Conservation (phyloP, 176 grass and related monocot genomes). For the Poa annua region DNA sequence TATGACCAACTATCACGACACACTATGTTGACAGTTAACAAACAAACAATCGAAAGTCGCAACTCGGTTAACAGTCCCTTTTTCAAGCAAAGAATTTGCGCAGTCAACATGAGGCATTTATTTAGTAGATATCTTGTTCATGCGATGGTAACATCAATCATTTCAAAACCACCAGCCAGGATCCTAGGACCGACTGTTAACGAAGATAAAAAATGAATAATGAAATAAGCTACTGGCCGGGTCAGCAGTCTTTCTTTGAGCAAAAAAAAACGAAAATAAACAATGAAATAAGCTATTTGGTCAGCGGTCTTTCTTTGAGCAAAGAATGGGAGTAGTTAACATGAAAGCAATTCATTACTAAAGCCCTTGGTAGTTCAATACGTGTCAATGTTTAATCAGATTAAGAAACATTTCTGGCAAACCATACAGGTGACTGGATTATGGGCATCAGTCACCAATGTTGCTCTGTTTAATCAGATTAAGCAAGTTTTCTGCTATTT, state of each 20-base stretch:
- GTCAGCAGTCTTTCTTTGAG: background rate
- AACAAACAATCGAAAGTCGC: background rate
- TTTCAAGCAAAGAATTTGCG: background rate
- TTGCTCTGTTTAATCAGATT: background rate
- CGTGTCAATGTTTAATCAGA: background rate
- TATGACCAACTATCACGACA: slow-evolving; percentile 9
- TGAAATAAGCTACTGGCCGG: background rate
- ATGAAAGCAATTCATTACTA: background rate
- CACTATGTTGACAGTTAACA: background rate
- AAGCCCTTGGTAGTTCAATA: background rate
- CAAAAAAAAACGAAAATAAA: background rate
- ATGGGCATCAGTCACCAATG: background rate
- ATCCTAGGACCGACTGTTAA: background rate
- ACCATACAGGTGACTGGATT: background rate
- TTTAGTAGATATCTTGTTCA: background rate
- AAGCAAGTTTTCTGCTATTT: no score
- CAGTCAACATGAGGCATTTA: background rate
- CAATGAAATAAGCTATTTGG: background rate
- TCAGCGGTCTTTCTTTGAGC: background rate
- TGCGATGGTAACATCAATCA: background rate
- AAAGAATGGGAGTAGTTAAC: background rate
- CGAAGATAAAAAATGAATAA: background rate
- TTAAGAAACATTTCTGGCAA: background rate
- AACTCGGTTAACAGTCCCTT: background rate
- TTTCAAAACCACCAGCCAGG: background rate